phyloP scores from a whole-genome alignment of 1,284 basidiomycete species.

The Athelia sp. region DNA sequence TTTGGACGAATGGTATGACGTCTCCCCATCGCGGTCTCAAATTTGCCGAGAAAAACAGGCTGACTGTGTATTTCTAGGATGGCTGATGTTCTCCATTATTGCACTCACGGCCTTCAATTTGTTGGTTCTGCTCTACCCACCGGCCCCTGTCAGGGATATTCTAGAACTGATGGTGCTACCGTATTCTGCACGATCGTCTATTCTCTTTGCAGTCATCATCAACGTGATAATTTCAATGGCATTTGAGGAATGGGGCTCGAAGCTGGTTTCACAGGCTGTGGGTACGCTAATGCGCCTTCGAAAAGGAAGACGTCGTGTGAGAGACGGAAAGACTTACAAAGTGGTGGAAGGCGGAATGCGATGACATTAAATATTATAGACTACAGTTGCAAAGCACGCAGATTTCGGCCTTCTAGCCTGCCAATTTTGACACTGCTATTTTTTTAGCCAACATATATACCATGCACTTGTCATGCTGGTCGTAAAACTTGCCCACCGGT shows the following conservation, averaged over 20 bases:
- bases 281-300: slow-evolving; percentile 41
- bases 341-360: slow-evolving; percentile 64
- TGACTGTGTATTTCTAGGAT: slow-evolving; percentile 40
- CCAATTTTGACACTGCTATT: too few relatives aligned
- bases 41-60: not conserved
- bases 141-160: slow-evolving; percentile 53
- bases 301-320: slow-evolving; percentile 40
- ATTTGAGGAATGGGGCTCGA: slow-evolving; percentile 79
- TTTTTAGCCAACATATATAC: too few relatives aligned
- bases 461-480: too few relatives aligned
- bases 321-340: slow-evolving; percentile 69
- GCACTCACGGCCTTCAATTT: slow-evolving; percentile 69
- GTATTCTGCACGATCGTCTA: slow-evolving; percentile 58
- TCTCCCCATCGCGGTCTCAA: slow-evolving; percentile 2
- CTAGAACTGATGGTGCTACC: slow-evolving; percentile 83
- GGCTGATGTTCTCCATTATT: slow-evolving; percentile 73
- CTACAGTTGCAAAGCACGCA: too few relatives aligned
- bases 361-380: too few relatives aligned
- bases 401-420: too few relatives aligned
- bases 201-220: slow-evolving; percentile 65
- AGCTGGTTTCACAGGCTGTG: slow-evolving; percentile 53
- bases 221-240: slow-evolving; percentile 75
- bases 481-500: too few relatives aligned
- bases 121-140: slow-evolving; percentile 71
- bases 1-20: slow-evolving; percentile 90